Evolutionary conservation across 2,329 filamentous ascomycete genomes (phyloP), one percentile per base, ranked within the genome.

Genomic region (Teratosphaeria destructans): DNA sequence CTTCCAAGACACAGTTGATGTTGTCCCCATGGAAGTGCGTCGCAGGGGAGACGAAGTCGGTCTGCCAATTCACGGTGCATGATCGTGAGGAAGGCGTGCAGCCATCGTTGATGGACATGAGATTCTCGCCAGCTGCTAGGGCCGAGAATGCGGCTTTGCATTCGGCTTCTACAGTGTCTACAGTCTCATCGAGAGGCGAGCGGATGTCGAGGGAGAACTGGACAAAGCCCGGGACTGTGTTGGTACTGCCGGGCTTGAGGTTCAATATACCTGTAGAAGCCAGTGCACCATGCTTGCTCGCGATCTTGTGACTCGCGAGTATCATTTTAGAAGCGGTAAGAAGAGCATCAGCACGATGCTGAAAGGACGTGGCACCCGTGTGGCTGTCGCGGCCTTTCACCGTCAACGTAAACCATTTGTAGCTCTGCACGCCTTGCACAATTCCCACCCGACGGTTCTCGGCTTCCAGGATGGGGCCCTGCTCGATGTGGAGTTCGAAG

Each of bases 401-500:
- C 5, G 81, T 82, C 43, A 91, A 72, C 0, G 82, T 86, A 71
- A 85, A 85, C 88, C 88, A 91, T 60, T 84, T 82, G 71, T 89
- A 90, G 5, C 85, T 86, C 70, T 91, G 88, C 1, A 88, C 87
- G 2, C 87, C 87, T 35, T 82, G 81, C 4, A 92, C 88, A 6
- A 89, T 80, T 26, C 86, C 85, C 57, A 93, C 80, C 58, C 85
- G 84, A 64, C 85, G 80, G 29, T 79, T 75, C 32, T 81, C 78
- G 16, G 79, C 79, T 67, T 92, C 85, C 0, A 95, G 79, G 37
- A 90, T 82, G 0, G 89, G 88, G 0, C 89, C 89, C 71, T 95
- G 90, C 71, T 95, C 90, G 57, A 93, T 93, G 69, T 94, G 89
- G 10, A 94, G 79, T 72, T 93, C 89, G 67, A 93, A 92, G 71